Evolutionary conservation across 805 yeast genomes (phyloP).

Genomic region (Brettanomyces sp.): DNA sequence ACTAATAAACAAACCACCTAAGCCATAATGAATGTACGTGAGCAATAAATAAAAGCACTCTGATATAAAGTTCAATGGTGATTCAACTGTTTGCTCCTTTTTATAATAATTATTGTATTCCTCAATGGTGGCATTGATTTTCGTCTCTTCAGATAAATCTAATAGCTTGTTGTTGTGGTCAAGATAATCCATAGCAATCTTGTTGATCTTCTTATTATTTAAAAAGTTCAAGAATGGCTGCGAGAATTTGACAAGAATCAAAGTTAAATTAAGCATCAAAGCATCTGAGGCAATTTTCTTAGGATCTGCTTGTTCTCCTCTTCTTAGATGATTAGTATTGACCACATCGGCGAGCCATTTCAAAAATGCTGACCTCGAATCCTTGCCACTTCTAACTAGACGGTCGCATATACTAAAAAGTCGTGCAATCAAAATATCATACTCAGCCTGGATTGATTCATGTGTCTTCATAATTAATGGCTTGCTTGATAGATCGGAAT

Average conservation of each 20-base stretch:
- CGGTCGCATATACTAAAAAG: slow-evolving; percentile 64
- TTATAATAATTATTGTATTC: slow-evolving; percentile 56
- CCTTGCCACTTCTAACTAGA: slow-evolving; percentile 62
- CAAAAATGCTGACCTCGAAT: slow-evolving; percentile 55
- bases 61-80: slow-evolving; percentile 66
- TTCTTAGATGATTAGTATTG: slow-evolving; percentile 78
- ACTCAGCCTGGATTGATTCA: slow-evolving; percentile 57
- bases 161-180: slow-evolving; percentile 39
- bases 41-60: slow-evolving; percentile 77
- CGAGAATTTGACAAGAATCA: slow-evolving; percentile 60
- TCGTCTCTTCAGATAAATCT: slow-evolving; percentile 72
- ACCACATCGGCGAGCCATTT: slow-evolving; percentile 63
- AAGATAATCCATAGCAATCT: slow-evolving; percentile 67
- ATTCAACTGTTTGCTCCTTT: slow-evolving; percentile 26
- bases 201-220: slow-evolving; percentile 56
- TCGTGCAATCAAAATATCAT: slow-evolving; percentile 46
- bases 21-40: slow-evolving; percentile 78
- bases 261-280: slow-evolving; percentile 67
- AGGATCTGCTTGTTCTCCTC: slow-evolving; percentile 74
- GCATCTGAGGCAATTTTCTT: slow-evolving; percentile 66
- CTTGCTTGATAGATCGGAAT: slow-evolving; percentile 27
- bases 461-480: slow-evolving; percentile 40
- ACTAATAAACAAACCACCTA: slow-evolving; percentile 63
- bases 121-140: slow-evolving; percentile 64
- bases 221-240: slow-evolving; percentile 67